These are phyloP conservation scores for Aspergillus viridinutans DNA, from an alignment of 2,329 filamentous ascomycete genomes.

Conservation along the genomic window DNA sequence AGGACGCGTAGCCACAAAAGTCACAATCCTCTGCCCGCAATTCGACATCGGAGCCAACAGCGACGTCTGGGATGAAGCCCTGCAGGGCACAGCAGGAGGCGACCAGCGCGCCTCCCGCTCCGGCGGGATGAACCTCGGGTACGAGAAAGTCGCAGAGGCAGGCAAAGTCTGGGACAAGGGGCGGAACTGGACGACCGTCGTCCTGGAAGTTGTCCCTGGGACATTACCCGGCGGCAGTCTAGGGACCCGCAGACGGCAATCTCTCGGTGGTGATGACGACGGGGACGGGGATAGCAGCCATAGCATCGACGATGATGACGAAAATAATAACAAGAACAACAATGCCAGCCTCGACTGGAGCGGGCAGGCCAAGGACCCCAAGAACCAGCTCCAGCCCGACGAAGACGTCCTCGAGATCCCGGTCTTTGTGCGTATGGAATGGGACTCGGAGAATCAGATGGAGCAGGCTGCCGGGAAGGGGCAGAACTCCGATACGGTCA, in stretches of 20 bases:
- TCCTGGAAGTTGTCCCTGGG: slow-evolving; percentile 78
- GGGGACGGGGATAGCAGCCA: neutral
- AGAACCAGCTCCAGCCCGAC: slow-evolving; percentile 41
- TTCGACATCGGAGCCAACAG: slow-evolving; percentile 94
- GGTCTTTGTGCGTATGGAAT: slow-evolving; percentile 88
- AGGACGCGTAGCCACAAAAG: slow-evolving; percentile 68
- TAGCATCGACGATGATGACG: slow-evolving; percentile 28
- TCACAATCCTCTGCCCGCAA: slow-evolving; percentile 89
- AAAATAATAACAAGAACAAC: slow-evolving; percentile 24
- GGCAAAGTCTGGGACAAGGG: slow-evolving; percentile 96
- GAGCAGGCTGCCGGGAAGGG: slow-evolving; percentile 35
- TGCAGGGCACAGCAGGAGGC: slow-evolving; percentile 49
- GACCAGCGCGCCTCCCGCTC: slow-evolving; percentile 40
- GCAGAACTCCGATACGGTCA: slow-evolving; percentile 65
- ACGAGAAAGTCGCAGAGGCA: slow-evolving; percentile 64
- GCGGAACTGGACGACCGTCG: slow-evolving; percentile 90
- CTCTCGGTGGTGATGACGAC: slow-evolving; percentile 25
- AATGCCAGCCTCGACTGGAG: slow-evolving; percentile 23
- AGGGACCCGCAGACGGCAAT: neutral
- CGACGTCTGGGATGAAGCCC: slow-evolving; percentile 88
- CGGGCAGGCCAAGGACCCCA: slow-evolving; percentile 13
- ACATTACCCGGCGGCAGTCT: slow-evolving; percentile 29
- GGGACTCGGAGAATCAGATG: slow-evolving; percentile 62
- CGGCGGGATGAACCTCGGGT: slow-evolving; percentile 34
- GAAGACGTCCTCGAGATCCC: slow-evolving; percentile 79